Evolutionary conservation across 202 grass and related monocot genomes (phyloP).

Genomic region (Setaria italica): DNA sequence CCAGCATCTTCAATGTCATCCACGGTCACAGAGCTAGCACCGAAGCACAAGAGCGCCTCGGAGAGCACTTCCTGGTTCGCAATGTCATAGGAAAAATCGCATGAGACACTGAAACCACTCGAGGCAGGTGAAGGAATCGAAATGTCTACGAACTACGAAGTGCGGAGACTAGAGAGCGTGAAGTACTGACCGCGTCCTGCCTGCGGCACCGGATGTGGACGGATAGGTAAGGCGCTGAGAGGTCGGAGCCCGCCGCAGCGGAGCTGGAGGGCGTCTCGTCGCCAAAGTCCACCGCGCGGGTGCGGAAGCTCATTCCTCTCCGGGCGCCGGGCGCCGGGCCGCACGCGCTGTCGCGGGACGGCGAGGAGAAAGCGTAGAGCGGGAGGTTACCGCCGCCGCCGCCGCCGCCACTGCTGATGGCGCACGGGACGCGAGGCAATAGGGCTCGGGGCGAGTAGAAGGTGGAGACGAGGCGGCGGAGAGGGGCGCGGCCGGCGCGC

Average conservation of each 20-base stretch:
- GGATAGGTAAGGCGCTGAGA: slow-evolving; percentile 59
- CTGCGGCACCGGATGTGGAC: slow-evolving; percentile 66
- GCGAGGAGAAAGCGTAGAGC: slow-evolving; percentile 33
- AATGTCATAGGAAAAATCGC: neutral
- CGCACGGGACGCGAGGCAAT: neutral
- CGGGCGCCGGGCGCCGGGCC: neutral
- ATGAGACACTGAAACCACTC: neutral
- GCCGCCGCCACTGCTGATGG: neutral
- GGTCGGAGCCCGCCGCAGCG: slow-evolving; percentile 8
- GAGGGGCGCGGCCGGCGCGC: slow-evolving; percentile 36
- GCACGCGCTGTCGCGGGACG: slow-evolving; percentile 5
- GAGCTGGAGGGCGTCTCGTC: slow-evolving; percentile 25
- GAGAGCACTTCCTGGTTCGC: slow-evolving; percentile 69
- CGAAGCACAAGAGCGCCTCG: slow-evolving; percentile 82
- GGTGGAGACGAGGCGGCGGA: slow-evolving; percentile 42
- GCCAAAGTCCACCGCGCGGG: slow-evolving; percentile 28
- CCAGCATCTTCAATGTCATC: slow-evolving; percentile 67
- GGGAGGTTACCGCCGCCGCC: slow-evolving; percentile 17
- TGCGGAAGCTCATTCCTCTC: slow-evolving; percentile 27
- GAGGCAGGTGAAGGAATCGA: neutral
- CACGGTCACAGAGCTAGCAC: slow-evolving; percentile 74
- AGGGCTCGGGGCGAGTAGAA: slow-evolving; percentile 9
- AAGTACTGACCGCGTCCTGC: slow-evolving; percentile 63
- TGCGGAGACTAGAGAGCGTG: neutral
- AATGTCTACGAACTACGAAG: neutral